Evolutionary conservation across 805 yeast species (phyloP), one percentile per base, ranked within the genome.

Genomic region (Wickerhamomyces tratensis): DNA sequence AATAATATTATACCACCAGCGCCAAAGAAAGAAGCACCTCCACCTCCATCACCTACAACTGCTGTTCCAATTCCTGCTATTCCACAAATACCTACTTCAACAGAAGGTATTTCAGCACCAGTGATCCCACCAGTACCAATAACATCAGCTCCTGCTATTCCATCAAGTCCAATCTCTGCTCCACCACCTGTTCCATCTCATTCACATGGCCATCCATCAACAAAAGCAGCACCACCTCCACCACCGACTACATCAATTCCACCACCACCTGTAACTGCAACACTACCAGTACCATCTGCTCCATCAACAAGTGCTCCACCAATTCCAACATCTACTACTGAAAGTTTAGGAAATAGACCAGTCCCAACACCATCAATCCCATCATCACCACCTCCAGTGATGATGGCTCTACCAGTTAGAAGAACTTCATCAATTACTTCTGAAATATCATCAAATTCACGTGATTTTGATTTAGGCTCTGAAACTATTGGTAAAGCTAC

Each of bases 271-370:
- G 38, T 35, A 12, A 39, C 43, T 20, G 37, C 47, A 7, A 41
- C 39, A 6, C 49, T 44, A 15, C 44, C 49, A 34, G 31, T 42
- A 13, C 46, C 51, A 13, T 33, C 45, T 25, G 13, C 27, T 10
- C 36, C 39, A 29, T 43, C 49, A 14, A 39, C 46, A 8, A 56
- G 57, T n/a, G 52, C 58, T 29, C 43, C 48, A 41, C 59, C 60
- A 25, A 15, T 36, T 10, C 37, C 39, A 6, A 25, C 37, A 11
- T 9, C 37, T 5, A 8, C 33, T 27, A 27, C 35, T 20, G 15
- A 33, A 9, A 20, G 20, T 20, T 20, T 4, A 20, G 20, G 20
- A 20, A 20, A 4, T 20, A 20, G 20, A 20, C 4, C 30, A 33
- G 9, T 5, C 4, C 10, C 33, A n/a, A 25, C 30, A 36, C 14